Percentiles rank a stretch among this genome's conserved stretches.
These are phyloP conservation scores for Cyanodermella asteris DNA, from an alignment of 2,329 filamentous ascomycete species.

Conservation along the genomic window DNA sequence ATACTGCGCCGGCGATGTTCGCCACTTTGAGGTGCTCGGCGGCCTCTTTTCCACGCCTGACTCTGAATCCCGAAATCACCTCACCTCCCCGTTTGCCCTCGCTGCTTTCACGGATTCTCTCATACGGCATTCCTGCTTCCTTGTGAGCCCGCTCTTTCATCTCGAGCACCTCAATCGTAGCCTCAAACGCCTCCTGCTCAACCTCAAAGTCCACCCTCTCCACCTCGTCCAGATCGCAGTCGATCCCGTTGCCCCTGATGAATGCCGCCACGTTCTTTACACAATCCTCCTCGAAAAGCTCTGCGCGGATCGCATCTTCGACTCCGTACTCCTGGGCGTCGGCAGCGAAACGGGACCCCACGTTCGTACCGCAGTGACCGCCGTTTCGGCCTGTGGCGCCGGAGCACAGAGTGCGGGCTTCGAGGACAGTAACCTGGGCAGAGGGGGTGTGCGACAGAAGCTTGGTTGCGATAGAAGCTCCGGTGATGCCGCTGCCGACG, in stretches of 20 bases:
- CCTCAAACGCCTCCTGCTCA: too few species aligned
- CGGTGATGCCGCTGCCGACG: conserved; percentile 19
- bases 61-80: conserved; percentile 22
- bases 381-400: conserved; percentile 23
- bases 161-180: too few species aligned
- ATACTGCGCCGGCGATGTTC: conserved; percentile 24
- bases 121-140: too few species aligned
- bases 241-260: conserved; percentile 24
- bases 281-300: conserved; percentile 29
- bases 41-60: conserved; percentile 23
- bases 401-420: conserved; percentile 17
- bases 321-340: conserved; percentile 25
- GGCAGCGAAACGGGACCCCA: conserved; percentile 28
- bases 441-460: conserved; percentile 7
- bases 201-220: conserved; percentile 39
- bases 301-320: conserved; percentile 28
- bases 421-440: conserved; percentile 16
- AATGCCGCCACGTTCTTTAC: conserved; percentile 35
- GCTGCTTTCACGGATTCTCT: too few species aligned
- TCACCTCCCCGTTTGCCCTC: too few species aligned
- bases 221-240: conserved; percentile 28
- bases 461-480: conserved; percentile 14
- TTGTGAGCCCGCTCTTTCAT: too few species aligned
- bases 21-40: conserved; percentile 19
- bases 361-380: conserved; percentile 26